Conservation (phyloP, 352 stramenopile species). For the Thalassiosira sp. region DNA sequence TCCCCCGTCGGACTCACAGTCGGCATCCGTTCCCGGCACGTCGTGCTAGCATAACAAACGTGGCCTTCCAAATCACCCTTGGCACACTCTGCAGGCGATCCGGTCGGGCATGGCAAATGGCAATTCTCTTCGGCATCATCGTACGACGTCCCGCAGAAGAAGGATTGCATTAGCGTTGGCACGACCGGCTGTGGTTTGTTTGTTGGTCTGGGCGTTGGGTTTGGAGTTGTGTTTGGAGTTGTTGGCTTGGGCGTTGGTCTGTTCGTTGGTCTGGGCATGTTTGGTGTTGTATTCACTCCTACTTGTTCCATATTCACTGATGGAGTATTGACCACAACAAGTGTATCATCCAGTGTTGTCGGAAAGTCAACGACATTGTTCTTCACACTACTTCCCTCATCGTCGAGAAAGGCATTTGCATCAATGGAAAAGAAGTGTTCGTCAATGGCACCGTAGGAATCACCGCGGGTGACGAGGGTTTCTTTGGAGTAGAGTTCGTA, state of each 20-base stretch:
- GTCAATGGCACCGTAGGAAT: slow-evolving; percentile 16
- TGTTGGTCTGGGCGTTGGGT: neutral
- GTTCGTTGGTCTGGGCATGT: too few relatives aligned
- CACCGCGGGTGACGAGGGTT: slow-evolving; percentile 4
- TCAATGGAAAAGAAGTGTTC: slow-evolving; percentile 30
- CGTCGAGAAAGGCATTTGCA: slow-evolving; percentile 10
- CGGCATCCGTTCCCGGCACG: neutral
- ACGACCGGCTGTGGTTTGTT: neutral
- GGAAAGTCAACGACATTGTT: too few relatives aligned
- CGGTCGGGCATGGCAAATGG: neutral
- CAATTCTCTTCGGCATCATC: neutral
- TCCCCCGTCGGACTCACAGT: neutral
- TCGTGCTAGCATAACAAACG: neutral
- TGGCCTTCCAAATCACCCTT: neutral
- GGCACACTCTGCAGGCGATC: neutral
- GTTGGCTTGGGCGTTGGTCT: slow-evolving; percentile 1
- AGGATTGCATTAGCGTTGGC: neutral
- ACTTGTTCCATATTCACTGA: too few relatives aligned
- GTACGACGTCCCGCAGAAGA: neutral
- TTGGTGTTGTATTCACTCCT: too few relatives aligned
- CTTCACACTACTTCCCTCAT: neutral
- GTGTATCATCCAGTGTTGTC: too few relatives aligned
- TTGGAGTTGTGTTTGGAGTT: neutral
- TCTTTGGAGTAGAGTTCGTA: slow-evolving; percentile 26
- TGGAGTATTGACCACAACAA: neutral